A percentile compares a stretch with the other conserved stretches of the same genome.
phyloP scores from a whole-genome alignment of 495 filamentous ascomycete genomes.

The Penicillium mononematosum region DNA sequence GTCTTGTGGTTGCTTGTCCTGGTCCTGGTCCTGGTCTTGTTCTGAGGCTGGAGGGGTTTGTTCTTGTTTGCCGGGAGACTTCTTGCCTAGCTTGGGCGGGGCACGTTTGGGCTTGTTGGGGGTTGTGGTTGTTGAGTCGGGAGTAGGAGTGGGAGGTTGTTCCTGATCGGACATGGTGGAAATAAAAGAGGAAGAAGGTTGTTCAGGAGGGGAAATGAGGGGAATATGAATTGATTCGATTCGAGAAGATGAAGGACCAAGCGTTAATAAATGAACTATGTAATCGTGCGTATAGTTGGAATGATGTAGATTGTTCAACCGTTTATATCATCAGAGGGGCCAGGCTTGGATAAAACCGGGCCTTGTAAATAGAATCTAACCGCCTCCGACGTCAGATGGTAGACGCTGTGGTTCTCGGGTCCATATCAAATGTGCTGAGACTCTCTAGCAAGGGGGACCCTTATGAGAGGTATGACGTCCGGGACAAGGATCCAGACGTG shows the following conservation, averaged over 20 bases:
- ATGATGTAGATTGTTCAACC: constrained; percentile 30
- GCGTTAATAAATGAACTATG: constrained; percentile 20
- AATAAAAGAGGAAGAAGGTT: constrained; percentile 23
- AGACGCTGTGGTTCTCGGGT: constrained; percentile 6
- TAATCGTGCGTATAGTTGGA: constrained; percentile 16
- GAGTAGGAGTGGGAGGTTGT: constrained; percentile 24
- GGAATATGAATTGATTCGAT: constrained; percentile 32
- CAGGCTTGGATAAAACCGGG: constrained; percentile 14
- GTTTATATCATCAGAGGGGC: constrained; percentile 25
- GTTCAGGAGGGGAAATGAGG: constrained; percentile 14
- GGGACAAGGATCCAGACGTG: constrained; percentile 7
- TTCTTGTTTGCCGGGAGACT: constrained; percentile 37
- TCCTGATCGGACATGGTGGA: constrained; percentile 43
- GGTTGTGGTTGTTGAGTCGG: constrained; percentile 22
- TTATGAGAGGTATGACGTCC: constrained; percentile 21
- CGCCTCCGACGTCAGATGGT: constrained; percentile 37
- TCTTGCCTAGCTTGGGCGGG: constrained; percentile 38
- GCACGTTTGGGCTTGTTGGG: constrained; percentile 31
- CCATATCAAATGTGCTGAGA: not conserved
- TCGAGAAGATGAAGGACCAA: constrained; percentile 23
- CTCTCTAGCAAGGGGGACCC: not conserved
- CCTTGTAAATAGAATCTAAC: constrained; percentile 11
- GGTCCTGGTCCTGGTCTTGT: constrained; percentile 22
- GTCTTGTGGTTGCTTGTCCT: constrained; percentile 12
- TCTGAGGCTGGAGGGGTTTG: constrained; percentile 34